A percentile compares a stretch with the other conserved stretches of the same genome.
Evolutionary conservation across 1,139 yeast genomes (phyloP).

Genomic region (Debaryomycetaceae sp.): DNA sequence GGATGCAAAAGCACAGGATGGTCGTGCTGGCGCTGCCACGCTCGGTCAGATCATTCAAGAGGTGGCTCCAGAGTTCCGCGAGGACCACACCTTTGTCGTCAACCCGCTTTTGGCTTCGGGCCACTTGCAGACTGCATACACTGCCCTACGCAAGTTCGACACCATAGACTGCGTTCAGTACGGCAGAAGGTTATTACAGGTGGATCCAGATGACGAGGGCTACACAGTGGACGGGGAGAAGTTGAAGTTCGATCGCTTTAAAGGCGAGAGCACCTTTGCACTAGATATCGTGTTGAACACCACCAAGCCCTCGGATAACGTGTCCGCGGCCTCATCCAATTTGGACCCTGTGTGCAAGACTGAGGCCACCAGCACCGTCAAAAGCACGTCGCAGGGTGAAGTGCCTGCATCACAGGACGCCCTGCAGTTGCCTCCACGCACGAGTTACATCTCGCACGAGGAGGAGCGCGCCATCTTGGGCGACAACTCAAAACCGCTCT

Average conservation of each 20-base stretch:
- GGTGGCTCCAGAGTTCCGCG: slow-evolving; percentile 27
- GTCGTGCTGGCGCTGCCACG: too few species aligned
- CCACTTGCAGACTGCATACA: slow-evolving; percentile 45
- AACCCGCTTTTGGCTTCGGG: slow-evolving; percentile 40
- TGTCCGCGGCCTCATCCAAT: too few species aligned
- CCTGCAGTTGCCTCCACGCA: slow-evolving; percentile 39
- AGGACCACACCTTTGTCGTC: slow-evolving; percentile 30
- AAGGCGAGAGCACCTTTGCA: slow-evolving; percentile 37
- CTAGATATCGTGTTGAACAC: slow-evolving; percentile 36
- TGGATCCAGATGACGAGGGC: slow-evolving; percentile 22
- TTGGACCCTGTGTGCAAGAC: too few species aligned
- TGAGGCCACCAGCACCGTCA: too few species aligned
- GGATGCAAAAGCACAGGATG: too few species aligned
- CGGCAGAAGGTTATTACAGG: slow-evolving; percentile 31
- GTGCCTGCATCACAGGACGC: slow-evolving; percentile 30
- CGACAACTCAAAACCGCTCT: slow-evolving; percentile 44
- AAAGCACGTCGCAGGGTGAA: too few species aligned
- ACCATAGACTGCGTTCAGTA: slow-evolving; percentile 32
- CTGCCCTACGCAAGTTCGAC: slow-evolving; percentile 38
- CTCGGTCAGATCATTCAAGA: slow-evolving; percentile 24
- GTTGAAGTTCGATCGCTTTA: slow-evolving; percentile 38
- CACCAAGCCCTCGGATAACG: too few species aligned
- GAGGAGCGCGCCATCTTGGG: slow-evolving; percentile 25
- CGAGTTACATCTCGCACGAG: slow-evolving; percentile 34
- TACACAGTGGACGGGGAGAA: slow-evolving; percentile 27